phyloP scores from a whole-genome alignment of 1,284 basidiomycete species.

The Cryptococcus wingfieldii region DNA sequence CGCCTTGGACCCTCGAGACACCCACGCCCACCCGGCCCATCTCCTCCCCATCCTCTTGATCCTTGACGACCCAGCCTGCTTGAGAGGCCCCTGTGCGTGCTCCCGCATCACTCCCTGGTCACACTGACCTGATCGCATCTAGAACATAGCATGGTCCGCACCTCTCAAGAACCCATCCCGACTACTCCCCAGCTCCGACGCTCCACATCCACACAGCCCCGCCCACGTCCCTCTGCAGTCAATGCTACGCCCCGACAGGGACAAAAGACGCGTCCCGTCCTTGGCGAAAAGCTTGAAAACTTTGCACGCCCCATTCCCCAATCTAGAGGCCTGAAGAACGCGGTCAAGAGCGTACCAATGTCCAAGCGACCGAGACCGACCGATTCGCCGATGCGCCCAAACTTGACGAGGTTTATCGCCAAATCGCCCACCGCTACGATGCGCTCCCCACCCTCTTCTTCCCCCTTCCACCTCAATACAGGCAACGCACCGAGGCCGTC shows the following conservation, averaged over 20 bases:
- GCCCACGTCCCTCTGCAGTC: neutral
- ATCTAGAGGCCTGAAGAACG: neutral
- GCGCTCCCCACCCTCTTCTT: slow-evolving; percentile 3
- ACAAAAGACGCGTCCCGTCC: slow-evolving; percentile 6
- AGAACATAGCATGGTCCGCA: slow-evolving; percentile 13
- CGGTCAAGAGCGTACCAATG: too few species aligned
- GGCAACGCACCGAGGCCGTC: slow-evolving; percentile 7
- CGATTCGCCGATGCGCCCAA: neutral
- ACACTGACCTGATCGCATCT: too few species aligned
- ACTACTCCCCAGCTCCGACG: slow-evolving; percentile 13
- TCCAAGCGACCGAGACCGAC: too few species aligned
- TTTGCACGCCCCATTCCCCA: neutral
- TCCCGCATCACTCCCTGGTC: too few species aligned
- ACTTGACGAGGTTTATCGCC: neutral
- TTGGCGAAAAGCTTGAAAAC: slow-evolving; percentile 20
- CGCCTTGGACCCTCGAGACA: too few species aligned
- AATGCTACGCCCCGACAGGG: neutral
- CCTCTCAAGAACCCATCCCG: slow-evolving; percentile 13
- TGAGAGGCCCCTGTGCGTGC: too few species aligned
- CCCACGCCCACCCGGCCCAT: too few species aligned
- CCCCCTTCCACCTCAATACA: slow-evolving; percentile 1
- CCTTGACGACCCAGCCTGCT: too few species aligned
- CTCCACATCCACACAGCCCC: slow-evolving; percentile 7
- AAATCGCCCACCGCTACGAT: neutral
- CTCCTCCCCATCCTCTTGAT: too few species aligned